These are phyloP conservation scores for Boletus holoroseus DNA, from an alignment of 1,284 basidiomycete genomes.

Conservation along the genomic window DNA sequence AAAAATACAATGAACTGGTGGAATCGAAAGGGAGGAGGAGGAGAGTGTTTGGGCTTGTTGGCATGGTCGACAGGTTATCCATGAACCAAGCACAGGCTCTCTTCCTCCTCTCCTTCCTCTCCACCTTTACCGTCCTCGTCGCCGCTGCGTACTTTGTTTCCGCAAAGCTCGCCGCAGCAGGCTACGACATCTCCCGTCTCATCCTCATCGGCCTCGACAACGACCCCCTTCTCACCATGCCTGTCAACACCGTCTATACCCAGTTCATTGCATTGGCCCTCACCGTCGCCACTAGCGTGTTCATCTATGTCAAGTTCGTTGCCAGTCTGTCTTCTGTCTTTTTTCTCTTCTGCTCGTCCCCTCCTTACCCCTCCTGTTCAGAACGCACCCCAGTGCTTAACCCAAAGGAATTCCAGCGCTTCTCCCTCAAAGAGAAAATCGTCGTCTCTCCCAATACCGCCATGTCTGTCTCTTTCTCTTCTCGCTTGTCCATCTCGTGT, in stretches of 20 bases:
- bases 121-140: constrained; percentile 45
- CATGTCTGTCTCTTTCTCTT: constrained; percentile 51
- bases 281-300: constrained; percentile 33
- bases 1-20: background rate
- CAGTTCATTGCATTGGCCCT: constrained; percentile 39
- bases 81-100: constrained; percentile 45
- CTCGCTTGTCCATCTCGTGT: background rate
- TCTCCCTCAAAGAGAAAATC: constrained; percentile 77
- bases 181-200: constrained; percentile 52
- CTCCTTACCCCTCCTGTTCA: constrained; percentile 26
- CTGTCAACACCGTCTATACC: constrained; percentile 23
- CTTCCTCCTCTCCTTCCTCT: constrained; percentile 49
- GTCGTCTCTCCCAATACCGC: constrained; percentile 93
- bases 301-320: constrained; percentile 45
- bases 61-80: background rate
- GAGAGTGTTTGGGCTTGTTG: constrained; percentile 16
- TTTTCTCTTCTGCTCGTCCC: constrained; percentile 30
- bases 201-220: constrained; percentile 56
- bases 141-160: constrained; percentile 39
- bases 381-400: constrained; percentile 65
- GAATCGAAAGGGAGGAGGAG: constrained; percentile 18
- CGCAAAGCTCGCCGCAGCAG: constrained; percentile 44
- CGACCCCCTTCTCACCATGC: constrained; percentile 12
- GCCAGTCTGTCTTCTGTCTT: constrained; percentile 34
- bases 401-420: constrained; percentile 75